Base-by-base conservation (phyloP, 2,329 filamentous ascomycete species). In the Xylariaceae sp. region DNA sequence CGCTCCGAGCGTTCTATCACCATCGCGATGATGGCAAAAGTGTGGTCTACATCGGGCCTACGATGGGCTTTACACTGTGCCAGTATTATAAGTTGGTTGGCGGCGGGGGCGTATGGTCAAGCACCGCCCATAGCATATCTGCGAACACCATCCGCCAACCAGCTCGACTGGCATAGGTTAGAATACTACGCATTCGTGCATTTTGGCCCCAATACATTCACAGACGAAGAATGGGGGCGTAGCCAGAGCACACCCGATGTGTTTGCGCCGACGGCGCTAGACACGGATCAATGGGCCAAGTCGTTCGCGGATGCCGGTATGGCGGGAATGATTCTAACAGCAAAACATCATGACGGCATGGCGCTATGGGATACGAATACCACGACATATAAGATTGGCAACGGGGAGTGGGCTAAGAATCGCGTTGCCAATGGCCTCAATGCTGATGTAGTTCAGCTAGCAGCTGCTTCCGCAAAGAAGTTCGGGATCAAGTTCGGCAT, bases 291-390 rank as follows among this genome's bases (percentile, higher is more conserved):
- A 49, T 70, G 68, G 68, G 68, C 68, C 37, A 61, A 59, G 54
- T 52, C 63, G 2, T 62, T 69, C 44, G 63, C 60, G 19, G 65
- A 67, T 16, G 67, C 67, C 1, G 70, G 70, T 10, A 71, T 72
- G 66, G 57, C 62, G 14, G 71, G 70, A 5, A 70, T 73, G 69
- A 73, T 74, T 9, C 51, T 74, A 21, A 74, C 71, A 4, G 70
- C 71, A 1, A 74, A 74, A 46, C 71, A 74, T 18, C 71, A 74
- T 45, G 71, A 74, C 45, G 71, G 71, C 20, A 74, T 73, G 71
- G 65, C 65, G 1, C 58, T 74, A 2, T 74, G 71, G 71, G 62
- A 71, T 29, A 73, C 70, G 1, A 67, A 65, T 21, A 69, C 70
- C 0, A 74, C 71, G 0, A 62, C 69, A 0, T 74, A 74, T 56